Conservation (phyloP, 2,329 filamentous ascomycete genomes). For the Periconia sp. region DNA sequence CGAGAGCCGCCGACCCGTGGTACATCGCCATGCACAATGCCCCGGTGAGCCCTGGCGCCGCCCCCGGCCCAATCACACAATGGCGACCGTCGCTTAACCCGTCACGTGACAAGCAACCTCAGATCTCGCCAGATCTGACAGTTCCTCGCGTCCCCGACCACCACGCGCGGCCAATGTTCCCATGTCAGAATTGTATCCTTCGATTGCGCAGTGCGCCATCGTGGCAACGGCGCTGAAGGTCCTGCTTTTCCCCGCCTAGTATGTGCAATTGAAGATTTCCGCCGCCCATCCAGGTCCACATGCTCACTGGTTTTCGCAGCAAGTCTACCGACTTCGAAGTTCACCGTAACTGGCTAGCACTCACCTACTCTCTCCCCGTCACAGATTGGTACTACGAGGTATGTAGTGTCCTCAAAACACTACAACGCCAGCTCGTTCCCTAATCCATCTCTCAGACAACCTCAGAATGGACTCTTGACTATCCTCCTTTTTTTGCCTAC, state of each 20-base stretch:
- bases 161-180: slow-evolving; percentile 26
- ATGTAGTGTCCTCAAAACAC: slow-evolving; percentile 10
- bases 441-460: slow-evolving; percentile 65
- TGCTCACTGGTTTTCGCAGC: slow-evolving; percentile 58
- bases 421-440: neutral
- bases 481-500: slow-evolving; percentile 96
- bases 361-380: slow-evolving; percentile 86
- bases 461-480: slow-evolving; percentile 99
- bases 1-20: too few species aligned
- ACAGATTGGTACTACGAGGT: slow-evolving; percentile 94
- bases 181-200: slow-evolving; percentile 85
- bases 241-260: slow-evolving; percentile 94
- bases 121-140: slow-evolving; percentile 12
- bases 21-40: too few species aligned
- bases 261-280: slow-evolving; percentile 51
- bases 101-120: slow-evolving; percentile 4
- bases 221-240: slow-evolving; percentile 89
- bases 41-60: too few species aligned
- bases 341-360: slow-evolving; percentile 97
- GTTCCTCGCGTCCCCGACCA: slow-evolving; percentile 24
- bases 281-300: slow-evolving; percentile 6
- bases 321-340: slow-evolving; percentile 99
- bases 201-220: slow-evolving; percentile 85
- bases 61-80: neutral
- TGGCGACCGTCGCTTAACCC: slow-evolving; percentile 1